Evolutionary conservation across 1,284 basidiomycete species (phyloP).

Genomic region (Schizopora paradoxa): DNA sequence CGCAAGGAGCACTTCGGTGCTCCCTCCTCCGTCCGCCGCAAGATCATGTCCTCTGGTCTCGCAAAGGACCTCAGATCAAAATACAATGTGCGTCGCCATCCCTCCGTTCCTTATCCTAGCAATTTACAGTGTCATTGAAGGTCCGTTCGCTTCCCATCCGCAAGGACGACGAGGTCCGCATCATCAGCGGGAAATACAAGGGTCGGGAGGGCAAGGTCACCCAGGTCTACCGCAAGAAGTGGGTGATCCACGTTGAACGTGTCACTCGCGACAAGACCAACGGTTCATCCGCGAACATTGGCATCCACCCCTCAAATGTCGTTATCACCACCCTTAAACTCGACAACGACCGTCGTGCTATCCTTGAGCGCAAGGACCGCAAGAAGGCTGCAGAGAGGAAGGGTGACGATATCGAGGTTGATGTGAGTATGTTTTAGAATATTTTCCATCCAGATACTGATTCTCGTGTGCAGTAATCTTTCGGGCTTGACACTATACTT

Average conservation of each 20-base stretch:
- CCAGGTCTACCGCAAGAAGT: slow-evolving; percentile 99
- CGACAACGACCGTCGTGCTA: slow-evolving; percentile 82
- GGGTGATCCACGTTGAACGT: slow-evolving; percentile 98
- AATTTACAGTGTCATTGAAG: slow-evolving; percentile 35
- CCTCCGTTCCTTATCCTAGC: neutral
- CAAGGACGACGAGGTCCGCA: slow-evolving; percentile 98
- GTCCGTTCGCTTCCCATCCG: slow-evolving; percentile 91
- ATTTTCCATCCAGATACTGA: neutral
- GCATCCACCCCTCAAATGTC: slow-evolving; percentile 96
- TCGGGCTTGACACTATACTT: too few species aligned
- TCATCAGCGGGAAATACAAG: slow-evolving; percentile 99
- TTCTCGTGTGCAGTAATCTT: neutral
- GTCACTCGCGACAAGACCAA: slow-evolving; percentile 98
- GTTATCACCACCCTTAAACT: slow-evolving; percentile 91
- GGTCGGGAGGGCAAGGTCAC: slow-evolving; percentile 97
- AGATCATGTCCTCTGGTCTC: slow-evolving; percentile 96
- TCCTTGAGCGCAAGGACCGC: slow-evolving; percentile 79
- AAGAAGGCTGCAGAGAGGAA: slow-evolving; percentile 47
- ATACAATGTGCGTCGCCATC: slow-evolving; percentile 70
- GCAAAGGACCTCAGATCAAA: slow-evolving; percentile 93
- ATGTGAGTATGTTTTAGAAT: slow-evolving; percentile 43
- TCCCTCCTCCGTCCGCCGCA: slow-evolving; percentile 89
- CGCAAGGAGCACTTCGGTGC: slow-evolving; percentile 96
- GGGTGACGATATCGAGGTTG: slow-evolving; percentile 62
- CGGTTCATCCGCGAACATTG: slow-evolving; percentile 90